These are phyloP conservation scores for Aegilops speltoides DNA, from an alignment of 176 grass and related monocot genomes.

Conservation along the genomic window DNA sequence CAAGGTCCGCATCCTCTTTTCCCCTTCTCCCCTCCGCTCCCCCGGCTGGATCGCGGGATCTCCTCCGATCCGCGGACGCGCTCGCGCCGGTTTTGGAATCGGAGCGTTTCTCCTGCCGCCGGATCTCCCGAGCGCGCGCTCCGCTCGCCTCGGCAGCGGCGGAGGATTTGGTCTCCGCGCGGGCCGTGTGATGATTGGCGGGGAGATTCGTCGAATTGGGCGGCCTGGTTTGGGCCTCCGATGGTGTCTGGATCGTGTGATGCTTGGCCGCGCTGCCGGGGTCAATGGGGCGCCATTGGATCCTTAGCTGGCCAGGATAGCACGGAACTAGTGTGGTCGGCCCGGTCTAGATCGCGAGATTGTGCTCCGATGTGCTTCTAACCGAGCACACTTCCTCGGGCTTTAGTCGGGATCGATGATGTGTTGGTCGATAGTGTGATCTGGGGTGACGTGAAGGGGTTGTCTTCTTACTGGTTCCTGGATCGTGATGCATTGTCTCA, in stretches of 20 bases:
- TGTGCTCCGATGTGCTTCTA: neutral
- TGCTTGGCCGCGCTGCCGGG: neutral
- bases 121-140: neutral
- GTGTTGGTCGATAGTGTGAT: neutral
- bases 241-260: neutral
- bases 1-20: constrained; percentile 46
- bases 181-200: neutral
- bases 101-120: neutral
- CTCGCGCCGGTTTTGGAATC: neutral
- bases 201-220: neutral
- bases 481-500: neutral
- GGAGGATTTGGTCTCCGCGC: neutral
- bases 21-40: neutral
- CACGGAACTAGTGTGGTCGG: neutral
- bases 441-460: neutral
- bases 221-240: neutral
- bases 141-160: neutral
- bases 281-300: neutral
- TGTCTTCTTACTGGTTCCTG: neutral
- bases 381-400: neutral
- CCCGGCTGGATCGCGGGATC: neutral
- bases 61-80: neutral
- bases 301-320: neutral
- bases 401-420: neutral
- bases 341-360: neutral